A percentile compares a stretch with the other conserved stretches of the same genome.
Conservation (phyloP, 1,139 yeast genomes). For the Pichia sp. region DNA sequence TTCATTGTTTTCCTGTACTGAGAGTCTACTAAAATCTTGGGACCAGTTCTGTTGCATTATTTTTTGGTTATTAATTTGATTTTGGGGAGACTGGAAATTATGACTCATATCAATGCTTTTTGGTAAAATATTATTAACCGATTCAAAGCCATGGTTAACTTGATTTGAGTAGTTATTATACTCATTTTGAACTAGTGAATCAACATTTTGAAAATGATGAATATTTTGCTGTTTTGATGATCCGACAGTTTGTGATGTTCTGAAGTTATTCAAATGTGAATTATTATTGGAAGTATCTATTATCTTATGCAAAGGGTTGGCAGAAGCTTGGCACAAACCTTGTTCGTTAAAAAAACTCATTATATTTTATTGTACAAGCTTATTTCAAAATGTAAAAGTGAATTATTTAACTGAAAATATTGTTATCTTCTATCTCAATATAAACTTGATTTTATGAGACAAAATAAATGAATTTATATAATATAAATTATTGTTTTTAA, state of each 20-base stretch:
- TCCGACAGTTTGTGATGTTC: not conserved
- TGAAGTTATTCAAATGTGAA: not conserved
- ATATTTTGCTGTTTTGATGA: not conserved
- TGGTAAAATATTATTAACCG: not conserved
- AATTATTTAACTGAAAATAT: too few relatives aligned
- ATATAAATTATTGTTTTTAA: too few relatives aligned
- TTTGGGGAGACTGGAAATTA: not conserved
- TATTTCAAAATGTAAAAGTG: too few relatives aligned
- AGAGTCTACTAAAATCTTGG: slow-evolving; percentile 2
- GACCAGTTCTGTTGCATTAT: slow-evolving; percentile 1
- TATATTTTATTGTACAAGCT: too few relatives aligned
- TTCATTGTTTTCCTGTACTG: not conserved
- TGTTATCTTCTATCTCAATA: too few relatives aligned
- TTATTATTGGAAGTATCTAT: slow-evolving; percentile 1
- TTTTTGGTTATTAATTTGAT: too few relatives aligned
- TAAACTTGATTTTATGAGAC: too few relatives aligned
- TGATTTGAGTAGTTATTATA: slow-evolving; percentile 8
- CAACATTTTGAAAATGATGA: slow-evolving; percentile 14
- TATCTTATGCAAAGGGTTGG: slow-evolving; percentile 9
- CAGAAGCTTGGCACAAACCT: slow-evolving; percentile 2
- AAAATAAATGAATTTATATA: too few relatives aligned
- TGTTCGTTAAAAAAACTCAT: slow-evolving; percentile 11
- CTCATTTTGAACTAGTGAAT: slow-evolving; percentile 12
- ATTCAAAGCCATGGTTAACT: not conserved
- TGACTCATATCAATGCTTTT: not conserved